A percentile compares a stretch with the other conserved stretches of the same genome.
Conservation (phyloP, 495 filamentous ascomycete genomes). For the Tuber indicum region DNA sequence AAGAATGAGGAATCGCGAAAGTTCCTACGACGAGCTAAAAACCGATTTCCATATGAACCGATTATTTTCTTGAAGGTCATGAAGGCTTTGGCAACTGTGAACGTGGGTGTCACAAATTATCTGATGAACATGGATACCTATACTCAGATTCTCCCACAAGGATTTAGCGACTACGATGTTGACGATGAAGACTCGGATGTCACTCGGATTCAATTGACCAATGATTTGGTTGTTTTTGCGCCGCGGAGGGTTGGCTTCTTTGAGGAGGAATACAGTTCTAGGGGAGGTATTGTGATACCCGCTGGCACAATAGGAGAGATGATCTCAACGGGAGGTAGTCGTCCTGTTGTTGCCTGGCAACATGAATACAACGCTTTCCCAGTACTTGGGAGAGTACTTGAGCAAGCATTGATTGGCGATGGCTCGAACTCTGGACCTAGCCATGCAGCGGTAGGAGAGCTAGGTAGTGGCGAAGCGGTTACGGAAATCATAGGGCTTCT, state of each 20-base stretch:
- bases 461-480: slow-evolving; percentile 49
- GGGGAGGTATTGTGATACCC: slow-evolving; percentile 52
- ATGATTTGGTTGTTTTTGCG: slow-evolving; percentile 52
- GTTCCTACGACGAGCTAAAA: slow-evolving; percentile 49
- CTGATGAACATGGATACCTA: slow-evolving; percentile 61
- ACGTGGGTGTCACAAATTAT: slow-evolving; percentile 44
- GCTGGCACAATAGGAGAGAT: slow-evolving; percentile 64
- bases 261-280: slow-evolving; percentile 28
- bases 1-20: slow-evolving; percentile 21
- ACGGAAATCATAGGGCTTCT: slow-evolving; percentile 61
- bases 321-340: slow-evolving; percentile 44
- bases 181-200: slow-evolving; percentile 77
- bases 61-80: slow-evolving; percentile 67
- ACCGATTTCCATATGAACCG: slow-evolving; percentile 80
- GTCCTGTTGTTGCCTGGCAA: slow-evolving; percentile 58
- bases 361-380: slow-evolving; percentile 70
- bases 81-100: slow-evolving; percentile 52
- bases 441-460: slow-evolving; percentile 24
- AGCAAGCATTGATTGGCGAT: slow-evolving; percentile 47
- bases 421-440: slow-evolving; percentile 23
- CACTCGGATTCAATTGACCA: slow-evolving; percentile 55
- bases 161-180: slow-evolving; percentile 64
- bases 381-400: slow-evolving; percentile 69
- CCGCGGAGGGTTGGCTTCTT: slow-evolving; percentile 36
- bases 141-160: slow-evolving; percentile 61